Evolutionary conservation across 345 rosid genomes (phyloP), one percentile per base, ranked within the genome.

Genomic region (Microthlaspi erraticum): DNA sequence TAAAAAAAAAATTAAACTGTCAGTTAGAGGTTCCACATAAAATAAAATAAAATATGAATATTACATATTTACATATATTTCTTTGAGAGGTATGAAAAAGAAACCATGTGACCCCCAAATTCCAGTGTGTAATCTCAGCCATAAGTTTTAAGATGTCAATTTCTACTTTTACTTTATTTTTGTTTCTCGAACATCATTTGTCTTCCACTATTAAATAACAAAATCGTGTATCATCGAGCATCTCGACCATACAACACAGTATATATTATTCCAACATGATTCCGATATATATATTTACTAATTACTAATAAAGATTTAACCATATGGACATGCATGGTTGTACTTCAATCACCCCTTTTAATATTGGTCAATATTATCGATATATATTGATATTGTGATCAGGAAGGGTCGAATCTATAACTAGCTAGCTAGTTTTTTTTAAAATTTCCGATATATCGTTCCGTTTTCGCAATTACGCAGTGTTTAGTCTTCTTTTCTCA

Each of bases 61-160:
- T 26, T 26, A 5, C 4, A 26, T n/a, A 26, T 26, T 26, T 26
- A 26, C 4, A 26, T 26, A 26, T 26, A 26, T 26, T 26, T 26
- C 4, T 26, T 26, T 26, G 29, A 26, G 29, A 34, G 38, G 10
- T 34, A 34, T 33, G 18, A 7, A 55, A 56, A 56, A 31, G 36
- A 70, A 50, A 50, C 60, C 68, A 70, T 60, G 75, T 62, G 75
- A 70, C 23, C 68, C 58, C 60, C 57, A 17, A 39, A 60, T 50
- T 31, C 68, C 53, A 41, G 3, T 60, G 31, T 39, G 53, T 31
- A 41, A 71, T 60, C 33, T 50, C 51, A 52, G 45, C 75, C 68
- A 61, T 69, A 51, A 71, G 38, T 71, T 61, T 19, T 52, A 20
- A 52, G 69, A 62, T 52, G 63, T 71, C 76, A 62, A 62, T 62